Percentiles rank a stretch among this genome's conserved stretches.
These are phyloP conservation scores for Agaricus bisporus DNA, from an alignment of 768 basidiomycete species.

Conservation along the genomic window DNA sequence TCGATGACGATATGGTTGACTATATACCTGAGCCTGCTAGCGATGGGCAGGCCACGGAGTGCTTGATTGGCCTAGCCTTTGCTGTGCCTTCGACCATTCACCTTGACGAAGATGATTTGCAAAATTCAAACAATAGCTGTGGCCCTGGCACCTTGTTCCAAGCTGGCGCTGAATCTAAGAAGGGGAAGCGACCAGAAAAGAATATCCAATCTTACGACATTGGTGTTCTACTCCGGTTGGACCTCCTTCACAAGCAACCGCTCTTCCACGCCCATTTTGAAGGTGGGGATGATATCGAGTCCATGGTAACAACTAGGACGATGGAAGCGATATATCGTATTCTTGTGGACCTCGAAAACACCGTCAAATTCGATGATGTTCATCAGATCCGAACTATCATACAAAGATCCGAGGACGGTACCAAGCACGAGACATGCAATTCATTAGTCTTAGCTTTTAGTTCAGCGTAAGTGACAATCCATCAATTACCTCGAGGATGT, in stretches of 20 bases:
- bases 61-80: background rate
- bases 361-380: background rate
- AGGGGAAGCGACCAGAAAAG: background rate
- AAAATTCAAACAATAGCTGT: background rate
- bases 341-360: slow-evolving; percentile 2
- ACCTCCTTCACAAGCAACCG: background rate
- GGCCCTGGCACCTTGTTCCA: too few relatives aligned
- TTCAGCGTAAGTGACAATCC: too few relatives aligned
- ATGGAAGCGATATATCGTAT: slow-evolving; percentile 1
- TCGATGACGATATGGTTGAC: background rate
- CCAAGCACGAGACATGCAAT: background rate
- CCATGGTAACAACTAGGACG: background rate
- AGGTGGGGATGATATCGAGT: background rate
- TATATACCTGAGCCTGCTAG: too few relatives aligned
- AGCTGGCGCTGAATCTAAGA: background rate
- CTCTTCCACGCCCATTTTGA: background rate
- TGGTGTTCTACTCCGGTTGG: background rate
- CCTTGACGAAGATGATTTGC: background rate
- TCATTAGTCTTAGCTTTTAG: background rate
- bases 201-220: slow-evolving; percentile 1
- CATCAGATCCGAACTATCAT: background rate
- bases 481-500: background rate
- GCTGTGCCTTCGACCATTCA: slow-evolving; percentile 1
- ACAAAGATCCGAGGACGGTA: too few relatives aligned
- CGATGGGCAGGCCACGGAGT: background rate